These are phyloP conservation scores for Lichtheimia hyalospora DNA, from an alignment of 371 early-diverging fungal genomes.

Conservation along the genomic window DNA sequence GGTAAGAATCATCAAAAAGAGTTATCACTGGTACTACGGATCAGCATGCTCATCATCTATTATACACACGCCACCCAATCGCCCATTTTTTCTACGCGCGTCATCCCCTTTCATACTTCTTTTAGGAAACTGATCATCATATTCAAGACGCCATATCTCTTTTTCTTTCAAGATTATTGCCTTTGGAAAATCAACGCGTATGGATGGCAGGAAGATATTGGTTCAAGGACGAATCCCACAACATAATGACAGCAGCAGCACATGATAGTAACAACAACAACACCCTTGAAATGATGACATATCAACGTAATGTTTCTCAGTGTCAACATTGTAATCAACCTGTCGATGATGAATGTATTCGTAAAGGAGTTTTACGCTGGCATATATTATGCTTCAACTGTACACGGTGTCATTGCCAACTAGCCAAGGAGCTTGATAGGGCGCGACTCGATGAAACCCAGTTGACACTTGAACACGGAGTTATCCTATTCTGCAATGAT, in stretches of 20 bases:
- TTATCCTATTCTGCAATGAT: constrained; percentile 40
- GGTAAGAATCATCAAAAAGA: constrained; percentile 44
- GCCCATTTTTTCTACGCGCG: too few species aligned
- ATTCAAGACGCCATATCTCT: constrained; percentile 40
- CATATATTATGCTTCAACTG: constrained; percentile 77
- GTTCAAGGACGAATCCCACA: constrained; percentile 34
- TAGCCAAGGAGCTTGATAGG: constrained; percentile 46
- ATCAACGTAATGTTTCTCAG: too few species aligned
- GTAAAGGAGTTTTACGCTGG: constrained; percentile 61
- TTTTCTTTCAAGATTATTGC: constrained; percentile 58
- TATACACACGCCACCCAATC: too few species aligned
- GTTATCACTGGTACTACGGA: not conserved
- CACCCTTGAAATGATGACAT: not conserved
- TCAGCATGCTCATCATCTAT: too few species aligned
- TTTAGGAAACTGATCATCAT: constrained; percentile 29
- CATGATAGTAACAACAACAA: not conserved
- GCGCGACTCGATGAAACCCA: constrained; percentile 41
- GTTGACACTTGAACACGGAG: constrained; percentile 31
- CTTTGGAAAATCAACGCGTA: constrained; percentile 55
- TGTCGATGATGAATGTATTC: constrained; percentile 82
- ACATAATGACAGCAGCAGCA: not conserved
- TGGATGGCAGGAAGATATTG: constrained; percentile 45
- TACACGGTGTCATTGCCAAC: constrained; percentile 51
- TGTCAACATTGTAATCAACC: constrained; percentile 70
- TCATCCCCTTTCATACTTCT: not conserved